A percentile compares a stretch with the other conserved stretches of the same genome.
These are phyloP conservation scores for Phytopythium aichiense DNA, from an alignment of 352 stramenopile species.

Conservation along the genomic window DNA sequence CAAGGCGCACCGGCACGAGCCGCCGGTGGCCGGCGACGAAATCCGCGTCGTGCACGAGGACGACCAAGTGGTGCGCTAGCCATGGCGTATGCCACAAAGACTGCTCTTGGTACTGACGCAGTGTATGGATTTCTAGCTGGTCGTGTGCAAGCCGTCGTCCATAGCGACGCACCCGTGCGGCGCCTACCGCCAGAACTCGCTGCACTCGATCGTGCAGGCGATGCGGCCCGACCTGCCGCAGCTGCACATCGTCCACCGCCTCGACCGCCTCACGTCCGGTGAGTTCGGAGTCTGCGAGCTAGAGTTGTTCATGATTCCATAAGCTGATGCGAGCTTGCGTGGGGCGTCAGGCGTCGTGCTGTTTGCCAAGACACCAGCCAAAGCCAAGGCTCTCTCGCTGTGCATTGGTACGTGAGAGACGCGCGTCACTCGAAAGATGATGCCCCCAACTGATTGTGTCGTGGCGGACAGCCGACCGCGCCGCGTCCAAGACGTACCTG, in stretches of 20 bases:
- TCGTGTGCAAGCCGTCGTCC: conserved; percentile 88
- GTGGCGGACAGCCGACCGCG: conserved; percentile 45
- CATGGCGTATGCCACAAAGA: not conserved
- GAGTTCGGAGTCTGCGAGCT: not conserved
- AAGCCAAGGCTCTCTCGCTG: conserved; percentile 65
- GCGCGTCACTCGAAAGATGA: not conserved
- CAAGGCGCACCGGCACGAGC: conserved; percentile 95
- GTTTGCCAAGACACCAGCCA: conserved; percentile 71
- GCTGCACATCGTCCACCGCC: conserved; percentile 92
- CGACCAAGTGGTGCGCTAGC: conserved; percentile 51
- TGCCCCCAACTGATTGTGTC: not conserved
- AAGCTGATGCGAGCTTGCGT: not conserved
- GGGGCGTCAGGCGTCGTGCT: conserved; percentile 58
- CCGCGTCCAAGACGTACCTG: conserved; percentile 94
- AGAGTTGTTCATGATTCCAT: too few relatives aligned
- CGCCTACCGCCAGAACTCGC: conserved; percentile 93
- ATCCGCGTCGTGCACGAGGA: conserved; percentile 79
- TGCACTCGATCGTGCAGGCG: conserved; percentile 80
- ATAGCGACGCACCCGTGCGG: conserved; percentile 95
- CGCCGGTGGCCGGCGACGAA: conserved; percentile 86
- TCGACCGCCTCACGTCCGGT: conserved; percentile 96
- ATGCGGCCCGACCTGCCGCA: conserved; percentile 62
- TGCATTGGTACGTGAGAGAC: conserved; percentile 50
- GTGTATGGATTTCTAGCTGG: conserved; percentile 36
- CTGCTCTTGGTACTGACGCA: conserved; percentile 1